Conservation (phyloP, 768 basidiomycete genomes). For the Mycena crocata region DNA sequence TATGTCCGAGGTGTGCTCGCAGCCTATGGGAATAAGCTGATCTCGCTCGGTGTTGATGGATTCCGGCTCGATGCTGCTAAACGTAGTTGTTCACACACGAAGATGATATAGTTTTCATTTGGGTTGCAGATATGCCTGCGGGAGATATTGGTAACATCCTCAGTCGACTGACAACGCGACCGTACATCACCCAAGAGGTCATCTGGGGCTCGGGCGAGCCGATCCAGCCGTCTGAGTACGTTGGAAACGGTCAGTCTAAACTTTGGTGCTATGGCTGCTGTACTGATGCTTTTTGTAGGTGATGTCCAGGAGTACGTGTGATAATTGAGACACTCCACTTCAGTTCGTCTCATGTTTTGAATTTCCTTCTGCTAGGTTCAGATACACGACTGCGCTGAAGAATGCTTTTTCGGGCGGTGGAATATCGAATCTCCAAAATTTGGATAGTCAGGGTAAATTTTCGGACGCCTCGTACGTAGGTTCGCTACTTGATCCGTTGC, state of each 20-base stretch:
- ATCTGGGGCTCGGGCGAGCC: slow-evolving; percentile 65
- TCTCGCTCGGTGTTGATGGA: slow-evolving; percentile 72
- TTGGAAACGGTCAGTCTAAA: slow-evolving; percentile 53
- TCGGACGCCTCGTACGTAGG: neutral
- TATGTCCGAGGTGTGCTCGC: slow-evolving; percentile 69
- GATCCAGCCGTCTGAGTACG: slow-evolving; percentile 68
- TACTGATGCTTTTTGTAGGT: slow-evolving; percentile 43
- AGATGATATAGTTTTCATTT: neutral
- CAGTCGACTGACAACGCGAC: slow-evolving; percentile 50
- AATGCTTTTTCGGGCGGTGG: slow-evolving; percentile 63
- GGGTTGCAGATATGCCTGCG: slow-evolving; percentile 62
- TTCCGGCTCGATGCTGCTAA: slow-evolving; percentile 75
- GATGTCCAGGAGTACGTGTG: slow-evolving; percentile 71
- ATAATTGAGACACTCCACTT: neutral
- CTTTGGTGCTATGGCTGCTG: neutral
- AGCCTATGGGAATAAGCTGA: slow-evolving; percentile 67
- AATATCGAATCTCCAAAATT: slow-evolving; percentile 62
- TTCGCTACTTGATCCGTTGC: neutral
- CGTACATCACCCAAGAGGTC: slow-evolving; percentile 76
- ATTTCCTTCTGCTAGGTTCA: slow-evolving; percentile 60
- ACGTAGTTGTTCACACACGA: slow-evolving; percentile 50
- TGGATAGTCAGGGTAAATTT: slow-evolving; percentile 61
- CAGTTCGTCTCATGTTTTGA: neutral
- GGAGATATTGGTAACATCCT: slow-evolving; percentile 67
- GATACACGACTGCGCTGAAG: slow-evolving; percentile 65